Conservation (phyloP, 164 flowering plant genomes). For the Platanus orientalis region DNA sequence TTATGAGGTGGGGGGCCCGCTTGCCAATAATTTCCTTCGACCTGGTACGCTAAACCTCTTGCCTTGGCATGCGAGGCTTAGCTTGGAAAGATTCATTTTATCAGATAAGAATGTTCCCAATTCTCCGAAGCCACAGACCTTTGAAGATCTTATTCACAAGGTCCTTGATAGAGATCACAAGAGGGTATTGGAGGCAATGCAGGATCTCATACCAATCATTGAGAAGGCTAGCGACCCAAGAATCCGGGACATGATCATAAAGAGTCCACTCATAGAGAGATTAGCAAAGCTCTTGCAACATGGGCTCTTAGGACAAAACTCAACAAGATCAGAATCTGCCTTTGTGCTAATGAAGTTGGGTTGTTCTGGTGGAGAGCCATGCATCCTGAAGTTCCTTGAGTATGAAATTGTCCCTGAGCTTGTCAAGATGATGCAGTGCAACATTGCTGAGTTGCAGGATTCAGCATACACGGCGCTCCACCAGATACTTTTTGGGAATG, state of each 20-base stretch:
- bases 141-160: slow-evolving; percentile 35
- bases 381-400: slow-evolving; percentile 32
- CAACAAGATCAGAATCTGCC: slow-evolving; percentile 32
- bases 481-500: slow-evolving; percentile 39
- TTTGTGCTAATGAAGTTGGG: slow-evolving; percentile 43
- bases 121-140: slow-evolving; percentile 33
- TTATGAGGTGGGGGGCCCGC: slow-evolving; percentile 32
- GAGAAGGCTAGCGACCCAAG: slow-evolving; percentile 36
- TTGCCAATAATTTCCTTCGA: slow-evolving; percentile 20
- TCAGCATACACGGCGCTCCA: slow-evolving; percentile 44
- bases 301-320: slow-evolving; percentile 18
- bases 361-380: slow-evolving; percentile 43
- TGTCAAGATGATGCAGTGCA: slow-evolving; percentile 44
- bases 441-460: slow-evolving; percentile 33
- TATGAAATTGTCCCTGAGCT: slow-evolving; percentile 35
- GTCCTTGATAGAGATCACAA: slow-evolving; percentile 24
- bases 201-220: slow-evolving; percentile 38
- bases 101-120: slow-evolving; percentile 18
- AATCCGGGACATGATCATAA: slow-evolving; percentile 33
- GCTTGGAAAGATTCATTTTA: slow-evolving; percentile 32
- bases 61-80: slow-evolving; percentile 49
- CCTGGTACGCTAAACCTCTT: slow-evolving; percentile 30
- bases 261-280: slow-evolving; percentile 35
- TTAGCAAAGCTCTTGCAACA: slow-evolving; percentile 28
- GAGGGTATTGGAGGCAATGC: slow-evolving; percentile 35